A percentile compares a stretch with the other conserved stretches of the same genome.
Evolutionary conservation across 1,284 basidiomycete genomes (phyloP).

Genomic region (Malassezia caprae): DNA sequence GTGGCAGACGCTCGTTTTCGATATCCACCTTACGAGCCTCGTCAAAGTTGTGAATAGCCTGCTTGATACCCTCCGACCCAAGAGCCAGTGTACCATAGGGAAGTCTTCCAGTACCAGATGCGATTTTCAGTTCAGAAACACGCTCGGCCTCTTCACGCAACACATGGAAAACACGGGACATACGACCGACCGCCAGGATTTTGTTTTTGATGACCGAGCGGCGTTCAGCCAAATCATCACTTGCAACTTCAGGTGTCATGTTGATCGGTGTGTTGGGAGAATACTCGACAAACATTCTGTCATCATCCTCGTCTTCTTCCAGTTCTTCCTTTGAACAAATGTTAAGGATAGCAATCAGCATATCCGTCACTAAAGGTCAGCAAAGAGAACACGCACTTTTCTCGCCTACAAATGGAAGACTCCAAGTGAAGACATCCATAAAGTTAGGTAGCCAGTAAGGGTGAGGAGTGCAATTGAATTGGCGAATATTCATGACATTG

Average conservation of each 20-base stretch:
- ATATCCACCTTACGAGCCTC: slow-evolving; percentile 97
- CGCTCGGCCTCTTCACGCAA: slow-evolving; percentile 98
- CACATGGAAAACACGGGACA: slow-evolving; percentile 89
- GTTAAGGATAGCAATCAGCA: slow-evolving; percentile 86
- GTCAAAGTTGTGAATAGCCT: slow-evolving; percentile 83
- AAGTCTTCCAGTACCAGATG: slow-evolving; percentile 66
- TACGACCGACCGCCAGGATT: slow-evolving; percentile 92
- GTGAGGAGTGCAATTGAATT: slow-evolving; percentile 90
- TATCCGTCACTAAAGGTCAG: slow-evolving; percentile 66
- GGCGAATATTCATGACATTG: slow-evolving; percentile 86
- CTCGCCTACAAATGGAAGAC: slow-evolving; percentile 92
- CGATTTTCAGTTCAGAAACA: slow-evolving; percentile 89
- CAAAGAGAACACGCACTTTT: slow-evolving; percentile 58
- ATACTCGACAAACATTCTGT: slow-evolving; percentile 13
- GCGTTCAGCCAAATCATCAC: slow-evolving; percentile 61
- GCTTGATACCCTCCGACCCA: slow-evolving; percentile 89
- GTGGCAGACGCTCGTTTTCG: slow-evolving; percentile 72
- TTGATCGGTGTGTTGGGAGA: neutral
- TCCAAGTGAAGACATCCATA: slow-evolving; percentile 99
- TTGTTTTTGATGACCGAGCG: slow-evolving; percentile 88
- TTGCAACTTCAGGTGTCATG: neutral
- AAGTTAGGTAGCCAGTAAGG: slow-evolving; percentile 97
- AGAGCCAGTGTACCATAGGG: slow-evolving; percentile 78
- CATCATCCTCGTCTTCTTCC: slow-evolving; percentile 69
- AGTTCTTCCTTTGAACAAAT: slow-evolving; percentile 89